Evolutionary conservation across 371 early-diverging fungal species (phyloP).

Genomic region (Quaeritorhiza haematococci): DNA sequence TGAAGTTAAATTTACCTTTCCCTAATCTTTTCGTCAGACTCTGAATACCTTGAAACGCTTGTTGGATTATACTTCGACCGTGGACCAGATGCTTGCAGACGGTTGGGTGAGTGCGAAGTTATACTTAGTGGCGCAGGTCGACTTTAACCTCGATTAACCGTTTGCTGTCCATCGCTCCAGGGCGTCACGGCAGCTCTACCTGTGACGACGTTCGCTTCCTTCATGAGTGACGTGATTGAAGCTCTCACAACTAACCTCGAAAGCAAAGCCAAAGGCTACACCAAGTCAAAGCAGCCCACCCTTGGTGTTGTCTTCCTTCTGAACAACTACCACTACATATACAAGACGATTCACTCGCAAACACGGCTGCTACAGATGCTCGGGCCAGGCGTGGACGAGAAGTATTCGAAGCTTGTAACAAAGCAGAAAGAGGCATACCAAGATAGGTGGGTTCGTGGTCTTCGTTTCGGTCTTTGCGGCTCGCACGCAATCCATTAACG

Average conservation of each 20-base stretch:
- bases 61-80: constrained; percentile 28
- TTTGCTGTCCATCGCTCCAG: background rate
- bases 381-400: constrained; percentile 44
- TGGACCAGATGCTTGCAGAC: constrained; percentile 29
- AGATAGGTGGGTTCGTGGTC: constrained; percentile 28
- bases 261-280: constrained; percentile 63
- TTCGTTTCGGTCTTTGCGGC: background rate
- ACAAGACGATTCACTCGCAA: constrained; percentile 48
- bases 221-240: constrained; percentile 32
- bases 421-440: constrained; percentile 58
- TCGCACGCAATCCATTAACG: background rate
- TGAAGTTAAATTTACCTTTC: constrained; percentile 26
- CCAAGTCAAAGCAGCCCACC: constrained; percentile 71
- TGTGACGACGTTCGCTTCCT: constrained; percentile 19
- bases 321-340: constrained; percentile 76
- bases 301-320: constrained; percentile 68
- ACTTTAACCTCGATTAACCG: background rate
- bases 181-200: constrained; percentile 14
- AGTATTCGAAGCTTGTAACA: constrained; percentile 59
- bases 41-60: constrained; percentile 52
- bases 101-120: constrained; percentile 11
- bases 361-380: constrained; percentile 33
- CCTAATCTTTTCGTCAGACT: constrained; percentile 45
- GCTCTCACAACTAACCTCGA: constrained; percentile 60
- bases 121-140: background rate